These are phyloP conservation scores for Rhodotorula graminis DNA, from an alignment of 768 basidiomycete species.

Conservation along the genomic window DNA sequence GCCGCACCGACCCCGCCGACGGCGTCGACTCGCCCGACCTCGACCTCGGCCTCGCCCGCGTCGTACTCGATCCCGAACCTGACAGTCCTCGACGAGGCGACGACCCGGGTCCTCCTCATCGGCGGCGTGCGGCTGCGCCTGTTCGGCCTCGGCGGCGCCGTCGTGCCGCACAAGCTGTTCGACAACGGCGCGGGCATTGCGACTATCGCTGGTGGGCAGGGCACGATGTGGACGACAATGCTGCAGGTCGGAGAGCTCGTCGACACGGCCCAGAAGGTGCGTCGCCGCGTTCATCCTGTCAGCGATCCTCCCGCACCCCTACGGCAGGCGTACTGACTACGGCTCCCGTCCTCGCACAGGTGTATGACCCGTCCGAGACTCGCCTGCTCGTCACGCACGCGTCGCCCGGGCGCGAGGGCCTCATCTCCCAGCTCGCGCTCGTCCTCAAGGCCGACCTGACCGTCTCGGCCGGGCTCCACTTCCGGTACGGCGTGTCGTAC, in stretches of 20 bases:
- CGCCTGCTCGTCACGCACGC: constrained; percentile 89
- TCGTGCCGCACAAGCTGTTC: constrained; percentile 91
- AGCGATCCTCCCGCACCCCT: neutral
- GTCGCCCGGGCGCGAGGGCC: constrained; percentile 84
- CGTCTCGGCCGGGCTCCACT: constrained; percentile 89
- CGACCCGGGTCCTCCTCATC: constrained; percentile 83
- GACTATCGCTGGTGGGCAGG: constrained; percentile 96
- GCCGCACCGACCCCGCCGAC: neutral
- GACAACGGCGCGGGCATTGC: constrained; percentile 89
- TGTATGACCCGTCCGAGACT: constrained; percentile 83
- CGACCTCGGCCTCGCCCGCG: neutral
- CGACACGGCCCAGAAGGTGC: constrained; percentile 90
- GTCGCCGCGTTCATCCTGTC: neutral
- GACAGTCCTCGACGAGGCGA: constrained; percentile 87
- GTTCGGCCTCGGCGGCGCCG: constrained; percentile 91
- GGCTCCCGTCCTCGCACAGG: constrained; percentile 38
- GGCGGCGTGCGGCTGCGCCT: constrained; percentile 89
- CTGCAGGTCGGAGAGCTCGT: constrained; percentile 97
- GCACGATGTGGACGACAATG: constrained; percentile 98
- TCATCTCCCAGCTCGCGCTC: constrained; percentile 82
- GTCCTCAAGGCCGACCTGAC: constrained; percentile 91
- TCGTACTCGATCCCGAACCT: constrained; percentile 78
- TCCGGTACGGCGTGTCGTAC: constrained; percentile 92
- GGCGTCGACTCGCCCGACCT: neutral
- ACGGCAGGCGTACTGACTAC: neutral